Conservation (phyloP, 495 filamentous ascomycete genomes). For the Aspergillus funiculosus region DNA sequence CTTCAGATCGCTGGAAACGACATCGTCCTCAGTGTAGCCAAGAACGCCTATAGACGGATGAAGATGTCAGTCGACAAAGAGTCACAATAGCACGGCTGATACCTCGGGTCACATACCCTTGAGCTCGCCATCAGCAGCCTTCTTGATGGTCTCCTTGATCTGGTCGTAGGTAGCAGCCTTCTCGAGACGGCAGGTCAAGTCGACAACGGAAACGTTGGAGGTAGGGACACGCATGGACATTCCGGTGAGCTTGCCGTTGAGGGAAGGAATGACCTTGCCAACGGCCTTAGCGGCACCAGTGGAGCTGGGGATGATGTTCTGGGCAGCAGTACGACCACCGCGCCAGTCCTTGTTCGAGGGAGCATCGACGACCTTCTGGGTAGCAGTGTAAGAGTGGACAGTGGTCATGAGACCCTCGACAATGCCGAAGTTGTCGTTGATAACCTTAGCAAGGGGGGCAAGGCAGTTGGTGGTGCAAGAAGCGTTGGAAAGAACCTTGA, state of each 20-base stretch:
- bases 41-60: slow-evolving; percentile 66
- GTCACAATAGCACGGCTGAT: neutral
- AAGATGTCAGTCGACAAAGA: slow-evolving; percentile 28
- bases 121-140: slow-evolving; percentile 72
- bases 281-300: slow-evolving; percentile 99
- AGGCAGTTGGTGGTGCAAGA: slow-evolving; percentile 99
- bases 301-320: slow-evolving; percentile 99
- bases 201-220: slow-evolving; percentile 97
- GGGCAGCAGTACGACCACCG: slow-evolving; percentile 94
- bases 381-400: slow-evolving; percentile 99
- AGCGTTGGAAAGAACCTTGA: slow-evolving; percentile 95
- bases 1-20: slow-evolving; percentile 90
- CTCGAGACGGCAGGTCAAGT: slow-evolving; percentile 90
- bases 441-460: slow-evolving; percentile 96
- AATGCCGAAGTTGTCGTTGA: slow-evolving; percentile 96
- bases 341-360: slow-evolving; percentile 99
- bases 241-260: slow-evolving; percentile 99
- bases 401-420: slow-evolving; percentile 99
- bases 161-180: slow-evolving; percentile 84
- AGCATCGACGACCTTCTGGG: slow-evolving; percentile 98
- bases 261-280: slow-evolving; percentile 94
- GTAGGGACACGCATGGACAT: slow-evolving; percentile 99
- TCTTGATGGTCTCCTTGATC: slow-evolving; percentile 91
- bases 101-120: slow-evolving; percentile 60
- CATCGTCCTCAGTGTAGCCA: slow-evolving; percentile 92